Percentiles rank a stretch among this genome's conserved stretches.
phyloP scores from a whole-genome alignment of 495 filamentous ascomycete genomes.

The Annulohypoxylon maeteangense region DNA sequence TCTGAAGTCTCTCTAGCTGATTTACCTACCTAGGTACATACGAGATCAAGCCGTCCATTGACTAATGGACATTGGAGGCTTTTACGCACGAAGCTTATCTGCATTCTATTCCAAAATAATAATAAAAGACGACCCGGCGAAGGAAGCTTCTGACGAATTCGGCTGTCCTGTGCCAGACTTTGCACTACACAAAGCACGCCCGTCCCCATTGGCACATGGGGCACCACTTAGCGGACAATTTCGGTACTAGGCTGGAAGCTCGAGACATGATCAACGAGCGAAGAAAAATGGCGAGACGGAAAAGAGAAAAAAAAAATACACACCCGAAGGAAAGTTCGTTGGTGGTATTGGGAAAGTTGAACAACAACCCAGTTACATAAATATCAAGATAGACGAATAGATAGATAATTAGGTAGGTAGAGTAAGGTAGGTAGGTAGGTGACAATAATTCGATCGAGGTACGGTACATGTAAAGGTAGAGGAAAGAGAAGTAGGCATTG shows the following conservation, averaged over 20 bases:
- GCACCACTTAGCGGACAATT: constrained; percentile 31
- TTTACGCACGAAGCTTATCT: constrained; percentile 38
- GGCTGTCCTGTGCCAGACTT: constrained; percentile 29
- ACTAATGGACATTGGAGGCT: constrained; percentile 7
- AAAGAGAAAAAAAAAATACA: background rate
- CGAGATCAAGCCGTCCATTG: constrained; percentile 5
- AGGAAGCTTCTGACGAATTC: constrained; percentile 37
- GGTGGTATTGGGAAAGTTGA: background rate
- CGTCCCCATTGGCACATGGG: constrained; percentile 28
- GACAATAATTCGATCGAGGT: constrained; percentile 23
- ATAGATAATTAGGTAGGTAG: background rate
- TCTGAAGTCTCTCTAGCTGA: constrained; percentile 12
- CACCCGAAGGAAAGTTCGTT: background rate
- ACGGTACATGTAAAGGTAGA: constrained; percentile 27
- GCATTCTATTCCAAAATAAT: constrained; percentile 13
- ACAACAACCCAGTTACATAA: constrained; percentile 3
- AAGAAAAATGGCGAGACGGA: constrained; percentile 19
- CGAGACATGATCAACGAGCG: constrained; percentile 21
- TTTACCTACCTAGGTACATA: constrained; percentile 2
- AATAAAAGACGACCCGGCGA: constrained; percentile 17
- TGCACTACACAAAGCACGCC: constrained; percentile 30
- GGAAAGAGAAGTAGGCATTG: constrained; percentile 48
- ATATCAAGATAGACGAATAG: no score
- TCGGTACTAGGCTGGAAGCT: constrained; percentile 31
- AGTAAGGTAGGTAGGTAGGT: constrained; percentile 1